Conservation (phyloP, 2,329 filamentous ascomycete species). For the Pleurostoma richardsiae region DNA sequence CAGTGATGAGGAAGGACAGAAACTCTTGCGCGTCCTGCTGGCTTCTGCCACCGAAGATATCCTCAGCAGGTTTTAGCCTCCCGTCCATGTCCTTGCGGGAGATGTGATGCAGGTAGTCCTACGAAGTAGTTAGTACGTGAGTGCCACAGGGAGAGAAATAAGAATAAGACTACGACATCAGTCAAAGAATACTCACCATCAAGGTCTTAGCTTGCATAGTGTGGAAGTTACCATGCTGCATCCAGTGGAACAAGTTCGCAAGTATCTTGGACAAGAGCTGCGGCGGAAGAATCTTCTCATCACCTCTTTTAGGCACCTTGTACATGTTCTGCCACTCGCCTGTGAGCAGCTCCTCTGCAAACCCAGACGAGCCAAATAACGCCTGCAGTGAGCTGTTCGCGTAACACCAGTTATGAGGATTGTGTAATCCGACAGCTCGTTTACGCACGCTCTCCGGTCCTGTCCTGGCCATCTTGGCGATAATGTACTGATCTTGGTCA, state of each 20-base stretch:
- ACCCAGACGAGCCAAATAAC: slow-evolving; percentile 65
- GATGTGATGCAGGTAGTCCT: slow-evolving; percentile 62
- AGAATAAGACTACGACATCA: background rate
- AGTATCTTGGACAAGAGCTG: slow-evolving; percentile 58
- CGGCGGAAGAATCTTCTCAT: slow-evolving; percentile 45
- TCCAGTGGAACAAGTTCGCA: slow-evolving; percentile 54
- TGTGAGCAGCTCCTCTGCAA: slow-evolving; percentile 61
- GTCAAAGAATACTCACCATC: slow-evolving; percentile 39
- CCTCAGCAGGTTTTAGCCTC: slow-evolving; percentile 29
- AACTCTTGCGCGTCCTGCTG: slow-evolving; percentile 95
- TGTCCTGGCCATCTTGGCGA: slow-evolving; percentile 34
- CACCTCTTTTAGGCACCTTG: slow-evolving; percentile 62
- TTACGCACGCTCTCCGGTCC: slow-evolving; percentile 30
- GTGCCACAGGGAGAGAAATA: background rate
- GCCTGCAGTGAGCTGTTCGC: slow-evolving; percentile 89
- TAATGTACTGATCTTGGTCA: slow-evolving; percentile 28
- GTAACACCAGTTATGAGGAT: slow-evolving; percentile 82
- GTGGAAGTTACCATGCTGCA: slow-evolving; percentile 43
- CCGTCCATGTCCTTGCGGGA: slow-evolving; percentile 33
- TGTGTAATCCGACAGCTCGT: slow-evolving; percentile 68
- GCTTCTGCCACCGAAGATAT: slow-evolving; percentile 60
- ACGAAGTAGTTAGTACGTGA: slow-evolving; percentile 1
- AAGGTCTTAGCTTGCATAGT: slow-evolving; percentile 50
- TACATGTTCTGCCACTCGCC: slow-evolving; percentile 56
- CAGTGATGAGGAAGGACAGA: slow-evolving; percentile 73